Evolutionary conservation across 176 grass and related monocot genomes (phyloP), one percentile per base, ranked within the genome.

Genomic region (Triticum timopheevii): DNA sequence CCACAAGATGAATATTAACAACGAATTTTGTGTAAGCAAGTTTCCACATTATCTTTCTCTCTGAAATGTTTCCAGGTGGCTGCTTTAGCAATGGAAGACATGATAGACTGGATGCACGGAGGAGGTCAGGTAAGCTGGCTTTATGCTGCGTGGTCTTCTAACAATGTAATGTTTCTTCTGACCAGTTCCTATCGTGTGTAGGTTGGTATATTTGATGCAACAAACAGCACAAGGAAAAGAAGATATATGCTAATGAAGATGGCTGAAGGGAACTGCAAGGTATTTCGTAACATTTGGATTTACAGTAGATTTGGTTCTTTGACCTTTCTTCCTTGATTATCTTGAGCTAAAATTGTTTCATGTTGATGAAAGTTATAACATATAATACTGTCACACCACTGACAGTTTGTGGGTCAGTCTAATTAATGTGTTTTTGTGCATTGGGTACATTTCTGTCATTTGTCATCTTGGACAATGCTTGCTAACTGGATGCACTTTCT

Each of bases 181-280:
- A 88, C 40, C 47, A 27, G 61, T n/a, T 73, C 36, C 82, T 74
- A 42, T 80, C 87, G 20, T 75, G 33, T 69, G 24, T 92, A 99
- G 97, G 97, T 99, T 74, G 97, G 94, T 85, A 96, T 99, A 83
- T 99, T 96, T 93, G 97, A 99, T 89, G 97, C 94, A 54, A 99
- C 94, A 86, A 99, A 99, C 69, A 99, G 94, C 90, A 96, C 90
- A 87, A 90, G 69, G 61, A 91, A 87, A 72, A 79, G 94, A 82
- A 89, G 97, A 75, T 75, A 80, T 83, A 99, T 99, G 97, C 85
- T 99, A 45, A 99, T 99, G 90, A 92, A 94, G 85, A 93, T 99
- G 89, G 94, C 94, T 78, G 94, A 94, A 99, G 97, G 94, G 82
- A 94, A 93, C 79, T 99, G 94, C 80, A 99, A 96, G 97, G 97